Conservation (phyloP, 495 filamentous ascomycete genomes). For the Aspergillus leporis region DNA sequence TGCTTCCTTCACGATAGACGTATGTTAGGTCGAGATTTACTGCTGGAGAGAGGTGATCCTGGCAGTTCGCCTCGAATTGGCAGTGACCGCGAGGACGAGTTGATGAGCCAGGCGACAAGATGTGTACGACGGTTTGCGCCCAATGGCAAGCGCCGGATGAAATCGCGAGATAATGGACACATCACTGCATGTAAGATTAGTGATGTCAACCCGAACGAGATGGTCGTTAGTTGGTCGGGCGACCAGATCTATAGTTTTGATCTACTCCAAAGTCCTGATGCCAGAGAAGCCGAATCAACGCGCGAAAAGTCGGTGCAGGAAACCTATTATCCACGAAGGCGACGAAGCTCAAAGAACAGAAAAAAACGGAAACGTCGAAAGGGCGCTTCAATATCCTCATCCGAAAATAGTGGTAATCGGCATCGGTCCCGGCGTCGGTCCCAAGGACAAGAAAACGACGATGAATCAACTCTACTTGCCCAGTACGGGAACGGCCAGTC, state of each 20-base stretch:
- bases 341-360: conserved; percentile 40
- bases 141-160: conserved; percentile 55
- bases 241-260: conserved; percentile 77
- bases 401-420: conserved; percentile 42
- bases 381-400: conserved; percentile 44
- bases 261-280: conserved; percentile 62
- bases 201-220: conserved; percentile 72
- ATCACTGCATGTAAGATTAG: conserved; percentile 81
- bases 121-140: conserved; percentile 74
- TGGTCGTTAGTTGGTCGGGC: conserved; percentile 76
- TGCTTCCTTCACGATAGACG: conserved; percentile 76
- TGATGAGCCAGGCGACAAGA: conserved; percentile 62
- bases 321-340: conserved; percentile 22
- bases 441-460: conserved; percentile 29
- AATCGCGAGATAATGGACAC: conserved; percentile 57
- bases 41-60: conserved; percentile 52
- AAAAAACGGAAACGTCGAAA: conserved; percentile 65
- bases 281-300: conserved; percentile 34
- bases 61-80: conserved; percentile 32
- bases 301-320: conserved; percentile 17
- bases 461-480: conserved; percentile 50
- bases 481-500: conserved; percentile 65
- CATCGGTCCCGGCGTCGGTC: conserved; percentile 44
- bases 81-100: conserved; percentile 52
- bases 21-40: conserved; percentile 66